These are phyloP conservation scores for Xylaria longipes DNA, from an alignment of 495 filamentous ascomycete species.

Conservation along the genomic window DNA sequence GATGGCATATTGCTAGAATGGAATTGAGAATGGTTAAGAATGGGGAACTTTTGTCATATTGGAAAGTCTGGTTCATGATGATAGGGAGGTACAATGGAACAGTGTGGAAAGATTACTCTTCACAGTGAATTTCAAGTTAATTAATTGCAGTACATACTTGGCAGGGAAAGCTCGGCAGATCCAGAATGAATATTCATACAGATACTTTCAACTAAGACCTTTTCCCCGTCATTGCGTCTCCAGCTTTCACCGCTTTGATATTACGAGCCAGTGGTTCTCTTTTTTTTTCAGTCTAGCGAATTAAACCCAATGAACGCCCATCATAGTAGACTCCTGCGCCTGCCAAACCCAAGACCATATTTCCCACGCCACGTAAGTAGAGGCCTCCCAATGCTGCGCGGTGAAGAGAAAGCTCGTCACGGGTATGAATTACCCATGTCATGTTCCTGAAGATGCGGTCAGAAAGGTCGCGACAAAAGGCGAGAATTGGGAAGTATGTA, in stretches of 20 bases:
- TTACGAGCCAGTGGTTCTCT: neutral
- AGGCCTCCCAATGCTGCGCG: neutral
- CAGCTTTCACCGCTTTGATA: neutral
- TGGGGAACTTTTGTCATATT: no score
- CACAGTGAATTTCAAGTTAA: neutral
- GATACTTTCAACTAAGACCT: neutral
- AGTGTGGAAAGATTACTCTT: neutral
- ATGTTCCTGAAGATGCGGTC: slow-evolving; percentile 66
- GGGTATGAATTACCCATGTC: slow-evolving; percentile 74
- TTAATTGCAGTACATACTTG: neutral
- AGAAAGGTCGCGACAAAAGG: slow-evolving; percentile 19
- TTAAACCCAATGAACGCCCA: slow-evolving; percentile 1
- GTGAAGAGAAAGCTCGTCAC: slow-evolving; percentile 28
- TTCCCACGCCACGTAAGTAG: neutral
- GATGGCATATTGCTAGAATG: no score
- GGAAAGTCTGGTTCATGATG: neutral
- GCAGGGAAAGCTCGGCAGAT: neutral
- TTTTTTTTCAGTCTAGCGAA: neutral
- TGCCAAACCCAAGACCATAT: neutral
- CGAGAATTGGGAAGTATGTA: slow-evolving; percentile 25
- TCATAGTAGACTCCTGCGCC: neutral
- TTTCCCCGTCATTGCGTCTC: neutral
- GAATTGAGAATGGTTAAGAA: no score
- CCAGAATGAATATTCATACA: neutral
- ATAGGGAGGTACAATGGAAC: neutral